Conservation (phyloP, 768 basidiomycete genomes). For the Boletus vinaceobasis region DNA sequence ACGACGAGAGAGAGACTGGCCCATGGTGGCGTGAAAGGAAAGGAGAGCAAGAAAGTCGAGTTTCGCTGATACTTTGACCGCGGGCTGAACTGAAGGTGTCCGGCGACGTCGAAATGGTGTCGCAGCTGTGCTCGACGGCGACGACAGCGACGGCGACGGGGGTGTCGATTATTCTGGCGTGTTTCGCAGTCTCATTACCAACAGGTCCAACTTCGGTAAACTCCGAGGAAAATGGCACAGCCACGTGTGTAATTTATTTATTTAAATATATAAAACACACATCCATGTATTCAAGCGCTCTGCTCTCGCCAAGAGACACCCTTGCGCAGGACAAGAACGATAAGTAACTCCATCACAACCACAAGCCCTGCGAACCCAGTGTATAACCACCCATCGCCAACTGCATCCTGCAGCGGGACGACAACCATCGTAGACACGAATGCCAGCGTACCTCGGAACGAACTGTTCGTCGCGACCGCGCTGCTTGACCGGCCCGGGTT, state of each 20-base stretch:
- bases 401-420: conserved; percentile 66
- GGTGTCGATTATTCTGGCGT: conserved; percentile 24
- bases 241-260: conserved; percentile 11
- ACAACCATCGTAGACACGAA: conserved; percentile 71
- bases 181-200: conserved; percentile 24
- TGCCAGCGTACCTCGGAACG: conserved; percentile 66
- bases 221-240: conserved; percentile 15
- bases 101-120: conserved; percentile 7
- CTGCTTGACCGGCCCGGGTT: conserved; percentile 77
- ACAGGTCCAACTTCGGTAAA: conserved; percentile 22
- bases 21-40: conserved; percentile 20
- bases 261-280: conserved; percentile 8
- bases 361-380: conserved; percentile 61
- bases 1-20: conserved; percentile 31
- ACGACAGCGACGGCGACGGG: conserved; percentile 1
- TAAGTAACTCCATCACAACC: conserved; percentile 48
- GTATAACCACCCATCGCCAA: conserved; percentile 82
- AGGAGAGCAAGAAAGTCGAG: not conserved
- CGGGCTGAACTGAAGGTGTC: not conserved
- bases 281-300: conserved; percentile 7
- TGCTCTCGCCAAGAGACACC: conserved; percentile 58
- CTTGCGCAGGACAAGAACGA: conserved; percentile 58
- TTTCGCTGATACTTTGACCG: not conserved
- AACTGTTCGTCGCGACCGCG: conserved; percentile 74
- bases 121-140: conserved; percentile 14